Conservation (phyloP, 2,329 filamentous ascomycete genomes). For the Fusarium floridanum region DNA sequence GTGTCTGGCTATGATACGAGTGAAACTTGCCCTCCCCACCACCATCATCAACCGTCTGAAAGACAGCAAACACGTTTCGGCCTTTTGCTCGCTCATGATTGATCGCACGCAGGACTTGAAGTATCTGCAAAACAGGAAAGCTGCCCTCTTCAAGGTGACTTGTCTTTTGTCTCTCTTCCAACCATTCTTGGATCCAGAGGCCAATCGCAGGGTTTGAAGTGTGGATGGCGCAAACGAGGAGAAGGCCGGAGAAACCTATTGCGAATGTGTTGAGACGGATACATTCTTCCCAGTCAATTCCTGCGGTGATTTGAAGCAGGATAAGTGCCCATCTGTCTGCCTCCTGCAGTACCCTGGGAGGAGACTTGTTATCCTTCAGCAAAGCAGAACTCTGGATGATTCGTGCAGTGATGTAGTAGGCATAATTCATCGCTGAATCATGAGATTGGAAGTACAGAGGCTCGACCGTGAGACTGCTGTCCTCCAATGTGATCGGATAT, state of each 20-base stretch:
- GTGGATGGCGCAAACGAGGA: conserved; percentile 35
- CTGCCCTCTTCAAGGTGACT: conserved; percentile 39
- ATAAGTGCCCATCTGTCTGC: conserved; percentile 26
- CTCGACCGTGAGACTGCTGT: not conserved
- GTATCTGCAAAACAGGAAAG: conserved; percentile 38
- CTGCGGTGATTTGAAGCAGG: conserved; percentile 40
- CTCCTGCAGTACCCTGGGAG: not conserved
- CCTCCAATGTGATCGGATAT: not conserved
- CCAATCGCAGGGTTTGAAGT: conserved; percentile 16
- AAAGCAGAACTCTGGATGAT: conserved; percentile 11
- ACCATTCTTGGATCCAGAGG: conserved; percentile 39
- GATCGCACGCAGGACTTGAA: conserved; percentile 22
- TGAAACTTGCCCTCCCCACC: conserved; percentile 32
- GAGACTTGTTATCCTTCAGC: not conserved
- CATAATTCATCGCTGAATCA: conserved; percentile 24
- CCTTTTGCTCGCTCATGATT: conserved; percentile 29
- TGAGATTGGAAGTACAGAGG: conserved; percentile 12
- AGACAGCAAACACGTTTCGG: conserved; percentile 8
- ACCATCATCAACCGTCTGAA: conserved; percentile 23
- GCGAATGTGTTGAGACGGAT: conserved; percentile 38
- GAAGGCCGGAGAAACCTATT: conserved; percentile 35
- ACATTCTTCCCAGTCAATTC: conserved; percentile 42
- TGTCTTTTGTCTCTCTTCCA: conserved; percentile 21
- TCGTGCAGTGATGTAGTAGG: conserved; percentile 20
- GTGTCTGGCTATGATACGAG: conserved; percentile 30